Evolutionary conservation across 2,329 filamentous ascomycete species (phyloP), one percentile per base, ranked within the genome.

Genomic region (Aureobasidium sp.): DNA sequence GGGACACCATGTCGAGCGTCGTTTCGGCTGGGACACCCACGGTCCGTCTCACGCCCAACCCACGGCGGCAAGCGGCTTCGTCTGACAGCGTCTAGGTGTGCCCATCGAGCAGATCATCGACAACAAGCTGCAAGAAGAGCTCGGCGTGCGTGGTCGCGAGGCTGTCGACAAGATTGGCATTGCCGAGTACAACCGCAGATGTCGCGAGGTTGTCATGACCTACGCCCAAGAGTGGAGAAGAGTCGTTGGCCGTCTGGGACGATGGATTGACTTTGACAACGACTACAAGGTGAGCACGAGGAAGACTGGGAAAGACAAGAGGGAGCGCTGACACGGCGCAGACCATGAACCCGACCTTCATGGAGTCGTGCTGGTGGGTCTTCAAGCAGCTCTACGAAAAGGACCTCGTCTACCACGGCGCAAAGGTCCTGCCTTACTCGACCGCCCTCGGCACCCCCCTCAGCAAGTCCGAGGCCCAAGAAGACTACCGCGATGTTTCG

Each of bases 221-320:
- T 96, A 88, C 72, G 85, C 90, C 11, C 74, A 80, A 17, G 93
- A 96, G 73, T 97, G 93, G 93, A 84, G 90, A 68, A 78, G 85
- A 64, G 95, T 90, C 27, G 88, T 96, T 68, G 90, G 95, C 70
- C 81, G 93, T 63, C 77, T 97, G 42, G 93, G 93, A 60, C 87
- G 93, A 61, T 97, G 93, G 93, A 94, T 96, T 68, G 93, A 96
- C 75, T 96, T 97, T 68, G 93, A 97, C 74, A 94, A 95, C 68
- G 90, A 96, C 73, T 96, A 95, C 79, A 96, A 96, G 54, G 54
- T 58, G 54, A 58, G 42, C 19, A 50, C 1, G 6, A 35, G 11
- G 1, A 37, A 33, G 17, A 9, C 2, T 31, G 13, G 17, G 7
- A 2, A n/a, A 57, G 21, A 15, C 17, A 23, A 10, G 25, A 29